Percentiles rank a stretch among this genome's conserved stretches.
phyloP scores from a whole-genome alignment of 2,329 filamentous ascomycete genomes.

The Elsinoe necatrix region DNA sequence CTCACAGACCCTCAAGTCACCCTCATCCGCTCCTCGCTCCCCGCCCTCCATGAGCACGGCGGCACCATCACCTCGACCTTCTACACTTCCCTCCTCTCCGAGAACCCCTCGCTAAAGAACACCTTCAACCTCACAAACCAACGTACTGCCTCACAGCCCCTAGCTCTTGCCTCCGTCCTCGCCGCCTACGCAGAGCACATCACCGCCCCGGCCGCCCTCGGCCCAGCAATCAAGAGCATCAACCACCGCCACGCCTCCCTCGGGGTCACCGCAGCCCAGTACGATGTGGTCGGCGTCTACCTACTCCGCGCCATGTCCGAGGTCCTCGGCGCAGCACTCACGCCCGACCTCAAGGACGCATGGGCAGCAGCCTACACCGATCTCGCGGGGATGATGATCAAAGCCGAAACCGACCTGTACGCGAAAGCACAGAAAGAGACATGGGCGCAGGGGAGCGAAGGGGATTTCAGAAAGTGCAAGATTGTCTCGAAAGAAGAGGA shows the following conservation, averaged over 20 bases:
- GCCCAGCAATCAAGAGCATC: slow-evolving; percentile 55
- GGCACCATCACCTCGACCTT: slow-evolving; percentile 61
- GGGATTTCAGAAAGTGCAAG: slow-evolving; percentile 56
- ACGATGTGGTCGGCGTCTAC: slow-evolving; percentile 61
- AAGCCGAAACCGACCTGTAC: slow-evolving; percentile 57
- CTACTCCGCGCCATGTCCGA: slow-evolving; percentile 59
- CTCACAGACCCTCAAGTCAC: slow-evolving; percentile 55
- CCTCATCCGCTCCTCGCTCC: slow-evolving; percentile 62
- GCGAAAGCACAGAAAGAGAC: slow-evolving; percentile 22
- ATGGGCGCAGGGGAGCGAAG: not conserved
- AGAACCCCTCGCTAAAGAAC: slow-evolving; percentile 58
- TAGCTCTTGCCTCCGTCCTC: slow-evolving; percentile 60
- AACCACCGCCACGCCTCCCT: slow-evolving; percentile 68
- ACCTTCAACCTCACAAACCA: slow-evolving; percentile 67
- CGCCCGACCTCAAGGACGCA: slow-evolving; percentile 54
- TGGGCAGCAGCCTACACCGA: slow-evolving; percentile 67
- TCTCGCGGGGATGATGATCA: slow-evolving; percentile 64
- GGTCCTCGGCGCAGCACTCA: slow-evolving; percentile 60
- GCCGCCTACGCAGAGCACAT: slow-evolving; percentile 66
- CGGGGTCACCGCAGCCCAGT: slow-evolving; percentile 59
- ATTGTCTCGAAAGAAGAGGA: slow-evolving; percentile 58
- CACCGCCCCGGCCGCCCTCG: slow-evolving; percentile 55
- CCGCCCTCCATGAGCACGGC: slow-evolving; percentile 59
- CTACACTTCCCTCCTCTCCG: slow-evolving; percentile 59
- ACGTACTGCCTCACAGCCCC: slow-evolving; percentile 56